phyloP scores from a whole-genome alignment of 345 rosid species.

The Citrus trifoliata region DNA sequence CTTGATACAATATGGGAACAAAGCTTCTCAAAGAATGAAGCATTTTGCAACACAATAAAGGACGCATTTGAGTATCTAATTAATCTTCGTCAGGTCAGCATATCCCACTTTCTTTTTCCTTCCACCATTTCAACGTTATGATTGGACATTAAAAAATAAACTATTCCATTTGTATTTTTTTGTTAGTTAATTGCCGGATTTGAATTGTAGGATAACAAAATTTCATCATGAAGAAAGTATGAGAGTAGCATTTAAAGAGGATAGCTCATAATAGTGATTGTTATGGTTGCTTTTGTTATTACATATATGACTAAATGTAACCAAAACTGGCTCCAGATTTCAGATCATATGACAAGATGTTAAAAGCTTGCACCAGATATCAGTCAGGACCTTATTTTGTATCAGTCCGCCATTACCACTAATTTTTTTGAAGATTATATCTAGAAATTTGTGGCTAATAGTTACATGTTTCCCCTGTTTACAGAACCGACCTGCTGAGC shows the following conservation, averaged over 20 bases:
- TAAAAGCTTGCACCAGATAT: not conserved
- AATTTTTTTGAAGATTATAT: not conserved
- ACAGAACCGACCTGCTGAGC: constrained; percentile 97
- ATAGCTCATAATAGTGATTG: not conserved
- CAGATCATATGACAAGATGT: not conserved
- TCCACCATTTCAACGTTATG: not conserved
- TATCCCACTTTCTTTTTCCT: not conserved
- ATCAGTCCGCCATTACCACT: not conserved
- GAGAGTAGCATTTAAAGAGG: not conserved
- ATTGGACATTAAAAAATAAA: not conserved
- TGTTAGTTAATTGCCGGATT: not conserved
- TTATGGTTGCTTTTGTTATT: not conserved
- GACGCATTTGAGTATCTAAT: constrained; percentile 94
- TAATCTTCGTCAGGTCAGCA: constrained; percentile 90
- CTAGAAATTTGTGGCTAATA: constrained; percentile 9
- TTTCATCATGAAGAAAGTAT: not conserved
- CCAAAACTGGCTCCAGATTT: not conserved
- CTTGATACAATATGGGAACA: constrained; percentile 91
- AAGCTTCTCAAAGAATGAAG: constrained; percentile 87
- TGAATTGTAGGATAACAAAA: not conserved
- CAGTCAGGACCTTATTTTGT: not conserved
- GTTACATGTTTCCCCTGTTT: constrained; percentile 17
- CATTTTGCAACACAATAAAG: constrained; percentile 85
- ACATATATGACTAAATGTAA: not conserved
- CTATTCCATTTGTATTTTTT: not conserved